These are phyloP conservation scores for Parasarocladium wereldwijsianum DNA, from an alignment of 2,329 filamentous ascomycete species.

Conservation along the genomic window DNA sequence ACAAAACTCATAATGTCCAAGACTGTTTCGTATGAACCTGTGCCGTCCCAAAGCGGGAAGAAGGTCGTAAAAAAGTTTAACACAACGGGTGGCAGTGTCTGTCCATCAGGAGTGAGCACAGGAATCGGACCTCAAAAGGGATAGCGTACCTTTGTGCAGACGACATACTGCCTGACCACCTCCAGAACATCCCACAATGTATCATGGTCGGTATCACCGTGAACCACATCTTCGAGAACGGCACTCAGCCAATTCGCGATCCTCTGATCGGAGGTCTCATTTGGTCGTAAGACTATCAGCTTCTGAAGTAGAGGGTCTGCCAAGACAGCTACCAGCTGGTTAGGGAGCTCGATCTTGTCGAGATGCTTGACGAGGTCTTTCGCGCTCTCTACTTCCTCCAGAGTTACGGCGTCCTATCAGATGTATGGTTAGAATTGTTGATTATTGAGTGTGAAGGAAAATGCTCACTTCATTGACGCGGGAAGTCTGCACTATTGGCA, in stretches of 20 bases:
- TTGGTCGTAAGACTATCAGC: constrained; percentile 49
- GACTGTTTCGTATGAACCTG: constrained; percentile 34
- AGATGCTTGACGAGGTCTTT: constrained; percentile 56
- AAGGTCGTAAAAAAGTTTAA: constrained; percentile 36
- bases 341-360: constrained; percentile 68
- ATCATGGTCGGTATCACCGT: constrained; percentile 32
- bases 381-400: constrained; percentile 67
- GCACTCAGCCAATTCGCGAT: constrained; percentile 44
- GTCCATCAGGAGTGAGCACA: neutral
- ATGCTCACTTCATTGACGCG: constrained; percentile 52
- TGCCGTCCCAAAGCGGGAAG: constrained; percentile 47
- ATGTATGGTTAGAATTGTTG: neutral
- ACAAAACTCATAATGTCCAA: constrained; percentile 42
- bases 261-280: constrained; percentile 33
- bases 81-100: constrained; percentile 33
- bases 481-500: constrained; percentile 61
- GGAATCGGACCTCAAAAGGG: neutral
- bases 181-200: constrained; percentile 38
- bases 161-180: constrained; percentile 39
- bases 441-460: neutral
- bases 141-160: constrained; percentile 35
- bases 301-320: constrained; percentile 69
- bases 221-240: constrained; percentile 38
- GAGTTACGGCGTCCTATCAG: constrained; percentile 40
- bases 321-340: constrained; percentile 65